Conservation (phyloP, 805 yeast species). For the Yamadazyma akitaensis region DNA sequence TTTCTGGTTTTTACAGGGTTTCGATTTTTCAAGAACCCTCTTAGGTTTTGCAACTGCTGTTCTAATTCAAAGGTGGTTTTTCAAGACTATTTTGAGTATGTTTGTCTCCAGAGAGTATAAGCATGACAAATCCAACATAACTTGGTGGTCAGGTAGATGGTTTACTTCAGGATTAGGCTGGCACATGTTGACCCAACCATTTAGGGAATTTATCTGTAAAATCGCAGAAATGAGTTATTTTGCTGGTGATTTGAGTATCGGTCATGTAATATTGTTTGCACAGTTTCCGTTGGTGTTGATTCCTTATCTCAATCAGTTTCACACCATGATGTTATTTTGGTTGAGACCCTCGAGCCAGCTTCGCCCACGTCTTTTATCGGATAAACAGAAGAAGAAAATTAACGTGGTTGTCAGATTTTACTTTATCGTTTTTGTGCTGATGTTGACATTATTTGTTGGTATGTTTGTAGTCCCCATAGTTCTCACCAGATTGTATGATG, state of each 20-base stretch:
- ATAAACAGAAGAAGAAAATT: constrained; percentile 40
- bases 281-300: constrained; percentile 61
- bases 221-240: constrained; percentile 64
- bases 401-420: constrained; percentile 30
- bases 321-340: constrained; percentile 67
- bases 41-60: constrained; percentile 57
- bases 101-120: constrained; percentile 61
- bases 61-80: constrained; percentile 55
- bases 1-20: constrained; percentile 65
- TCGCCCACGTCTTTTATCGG: constrained; percentile 44
- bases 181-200: constrained; percentile 58
- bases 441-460: constrained; percentile 23
- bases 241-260: constrained; percentile 59
- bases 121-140: constrained; percentile 56
- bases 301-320: constrained; percentile 66
- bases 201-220: constrained; percentile 62
- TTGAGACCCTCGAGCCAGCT: constrained; percentile 53
- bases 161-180: constrained; percentile 58
- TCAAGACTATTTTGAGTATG: constrained; percentile 47
- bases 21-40: constrained; percentile 58
- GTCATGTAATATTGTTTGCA: constrained; percentile 54
- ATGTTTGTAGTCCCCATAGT: constrained; percentile 41
- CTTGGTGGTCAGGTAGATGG: constrained; percentile 73
- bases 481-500: constrained; percentile 25
- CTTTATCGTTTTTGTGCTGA: constrained; percentile 32